These are phyloP conservation scores for Xylona heveae DNA, from an alignment of 495 filamentous ascomycete species.

Conservation along the genomic window DNA sequence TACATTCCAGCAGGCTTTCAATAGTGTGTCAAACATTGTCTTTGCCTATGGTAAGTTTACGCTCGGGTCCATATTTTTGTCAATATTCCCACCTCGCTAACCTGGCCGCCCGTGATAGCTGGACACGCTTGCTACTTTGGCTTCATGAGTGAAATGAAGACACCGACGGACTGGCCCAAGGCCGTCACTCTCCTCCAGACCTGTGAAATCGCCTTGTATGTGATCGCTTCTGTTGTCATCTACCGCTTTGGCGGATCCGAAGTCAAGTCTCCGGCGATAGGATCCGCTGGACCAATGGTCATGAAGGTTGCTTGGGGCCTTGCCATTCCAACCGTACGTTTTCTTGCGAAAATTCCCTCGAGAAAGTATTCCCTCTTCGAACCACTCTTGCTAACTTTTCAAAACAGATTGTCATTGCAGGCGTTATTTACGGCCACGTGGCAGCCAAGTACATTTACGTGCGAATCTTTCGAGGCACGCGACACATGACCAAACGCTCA, in stretches of 20 bases:
- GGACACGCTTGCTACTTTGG: slow-evolving; percentile 54
- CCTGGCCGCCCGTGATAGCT: slow-evolving; percentile 19
- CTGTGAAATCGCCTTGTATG: slow-evolving; percentile 47
- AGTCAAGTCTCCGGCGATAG: slow-evolving; percentile 49
- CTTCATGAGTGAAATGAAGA: slow-evolving; percentile 57
- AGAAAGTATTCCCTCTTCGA: slow-evolving; percentile 14
- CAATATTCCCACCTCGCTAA: slow-evolving; percentile 8
- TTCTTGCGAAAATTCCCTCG: slow-evolving; percentile 19
- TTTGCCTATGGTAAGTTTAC: slow-evolving; percentile 36
- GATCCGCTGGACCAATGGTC: slow-evolving; percentile 34
- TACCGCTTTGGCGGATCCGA: slow-evolving; percentile 50
- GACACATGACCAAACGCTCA: slow-evolving; percentile 35
- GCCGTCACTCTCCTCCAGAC: slow-evolving; percentile 40
- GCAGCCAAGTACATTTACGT: slow-evolving; percentile 40
- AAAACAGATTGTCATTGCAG: slow-evolving; percentile 1
- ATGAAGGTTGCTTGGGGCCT: slow-evolving; percentile 61
- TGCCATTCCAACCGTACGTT: slow-evolving; percentile 45
- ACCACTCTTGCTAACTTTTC: too few relatives aligned
- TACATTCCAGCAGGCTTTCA: slow-evolving; percentile 16
- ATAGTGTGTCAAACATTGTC: slow-evolving; percentile 51
- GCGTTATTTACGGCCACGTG: slow-evolving; percentile 5
- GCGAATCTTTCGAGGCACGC: slow-evolving; percentile 31
- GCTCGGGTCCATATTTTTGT: background rate
- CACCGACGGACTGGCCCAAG: slow-evolving; percentile 6
- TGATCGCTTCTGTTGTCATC: slow-evolving; percentile 41